phyloP scores from a whole-genome alignment of 1,284 basidiomycete genomes.

The Moesziomyces parantarcticus region DNA sequence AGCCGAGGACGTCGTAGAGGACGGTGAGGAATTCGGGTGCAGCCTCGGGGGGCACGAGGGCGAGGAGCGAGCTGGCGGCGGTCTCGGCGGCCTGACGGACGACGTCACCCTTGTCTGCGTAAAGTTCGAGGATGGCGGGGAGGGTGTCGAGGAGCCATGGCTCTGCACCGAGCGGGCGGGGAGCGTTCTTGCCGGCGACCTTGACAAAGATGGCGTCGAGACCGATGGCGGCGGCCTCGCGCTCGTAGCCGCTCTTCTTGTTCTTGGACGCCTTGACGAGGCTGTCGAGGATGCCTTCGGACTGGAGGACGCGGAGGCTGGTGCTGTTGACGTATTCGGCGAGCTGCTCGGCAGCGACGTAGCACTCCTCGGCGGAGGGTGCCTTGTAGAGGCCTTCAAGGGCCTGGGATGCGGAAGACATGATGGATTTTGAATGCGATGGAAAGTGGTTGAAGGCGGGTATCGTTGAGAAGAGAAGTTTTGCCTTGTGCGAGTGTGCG shows the following conservation, averaged over 20 bases:
- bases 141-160: constrained; percentile 86
- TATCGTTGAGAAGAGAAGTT: neutral
- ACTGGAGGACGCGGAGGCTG: constrained; percentile 66
- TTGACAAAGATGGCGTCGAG: constrained; percentile 67
- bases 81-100: constrained; percentile 83
- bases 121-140: constrained; percentile 82
- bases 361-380: constrained; percentile 56
- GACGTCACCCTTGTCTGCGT: constrained; percentile 94
- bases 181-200: constrained; percentile 71
- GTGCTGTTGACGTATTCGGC: constrained; percentile 66
- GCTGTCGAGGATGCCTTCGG: constrained; percentile 67
- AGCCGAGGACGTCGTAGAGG: constrained; percentile 80
- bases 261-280: constrained; percentile 77
- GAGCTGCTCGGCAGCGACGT: constrained; percentile 67
- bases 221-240: constrained; percentile 88
- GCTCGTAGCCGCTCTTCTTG: constrained; percentile 85
- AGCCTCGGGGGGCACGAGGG: constrained; percentile 83
- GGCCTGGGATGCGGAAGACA: constrained; percentile 38
- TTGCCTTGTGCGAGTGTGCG: neutral
- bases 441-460: neutral
- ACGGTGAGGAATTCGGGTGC: constrained; percentile 76
- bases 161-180: constrained; percentile 75
- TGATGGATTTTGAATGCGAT: constrained; percentile 2
- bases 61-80: constrained; percentile 86
- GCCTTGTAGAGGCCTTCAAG: constrained; percentile 58